Percentiles rank a stretch among this genome's conserved stretches.
Conservation (phyloP, 192 early-diverging fungal genomes). For the Linnemannia zychae region DNA sequence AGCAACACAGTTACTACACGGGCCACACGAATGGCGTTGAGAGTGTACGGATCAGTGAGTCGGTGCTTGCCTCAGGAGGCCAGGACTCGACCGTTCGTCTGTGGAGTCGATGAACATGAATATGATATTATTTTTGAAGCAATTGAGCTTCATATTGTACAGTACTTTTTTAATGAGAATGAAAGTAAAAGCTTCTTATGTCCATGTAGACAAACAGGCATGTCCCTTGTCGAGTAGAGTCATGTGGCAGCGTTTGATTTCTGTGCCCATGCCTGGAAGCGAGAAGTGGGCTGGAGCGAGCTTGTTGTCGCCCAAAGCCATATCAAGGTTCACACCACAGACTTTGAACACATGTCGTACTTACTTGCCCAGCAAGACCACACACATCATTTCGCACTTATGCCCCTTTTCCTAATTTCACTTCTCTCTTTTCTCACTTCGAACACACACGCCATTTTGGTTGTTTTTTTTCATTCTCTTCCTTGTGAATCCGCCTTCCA, state of each 20-base stretch:
- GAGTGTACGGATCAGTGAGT: constrained; percentile 60
- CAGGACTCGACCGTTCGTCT: constrained; percentile 73
- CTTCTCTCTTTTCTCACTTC: background rate
- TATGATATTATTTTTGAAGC: background rate
- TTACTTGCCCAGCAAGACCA: background rate
- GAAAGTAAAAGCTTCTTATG: background rate
- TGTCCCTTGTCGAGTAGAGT: background rate
- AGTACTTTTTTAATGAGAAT: background rate
- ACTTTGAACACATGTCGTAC: background rate
- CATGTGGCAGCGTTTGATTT: background rate
- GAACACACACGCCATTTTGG: background rate
- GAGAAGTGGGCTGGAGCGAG: background rate
- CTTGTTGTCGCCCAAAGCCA: background rate
- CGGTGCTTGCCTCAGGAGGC: constrained; percentile 72
- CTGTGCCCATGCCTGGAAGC: background rate
- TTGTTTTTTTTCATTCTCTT: background rate
- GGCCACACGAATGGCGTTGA: constrained; percentile 62
- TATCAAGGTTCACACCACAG: background rate
- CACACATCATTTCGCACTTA: background rate
- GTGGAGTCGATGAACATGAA: constrained; percentile 68
- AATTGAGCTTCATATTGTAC: background rate
- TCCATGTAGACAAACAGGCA: background rate
- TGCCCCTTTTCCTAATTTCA: background rate
- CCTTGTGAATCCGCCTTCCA: background rate
- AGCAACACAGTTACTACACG: constrained; percentile 70